Percentiles rank a stretch among this genome's conserved stretches.
These are phyloP conservation scores for Balansia obtecta DNA, from an alignment of 2,329 filamentous ascomycete genomes.

Conservation along the genomic window DNA sequence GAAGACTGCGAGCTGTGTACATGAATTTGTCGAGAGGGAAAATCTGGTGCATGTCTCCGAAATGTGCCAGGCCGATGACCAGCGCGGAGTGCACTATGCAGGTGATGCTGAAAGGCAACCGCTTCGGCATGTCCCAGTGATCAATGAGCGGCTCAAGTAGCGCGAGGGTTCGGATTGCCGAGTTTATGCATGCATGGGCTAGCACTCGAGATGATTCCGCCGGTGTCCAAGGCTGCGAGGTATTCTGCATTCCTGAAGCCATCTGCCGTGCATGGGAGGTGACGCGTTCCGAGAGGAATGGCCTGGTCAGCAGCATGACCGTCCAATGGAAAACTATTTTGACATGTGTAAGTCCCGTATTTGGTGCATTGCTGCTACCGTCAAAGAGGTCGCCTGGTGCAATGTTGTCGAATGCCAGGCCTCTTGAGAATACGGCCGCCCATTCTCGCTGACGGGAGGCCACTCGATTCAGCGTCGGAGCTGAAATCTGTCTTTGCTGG, in stretches of 20 bases:
- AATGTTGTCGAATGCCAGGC: slow-evolving; percentile 10
- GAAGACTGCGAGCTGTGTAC: slow-evolving; percentile 10
- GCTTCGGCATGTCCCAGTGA: slow-evolving; percentile 20
- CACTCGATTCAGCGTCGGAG: slow-evolving; percentile 12
- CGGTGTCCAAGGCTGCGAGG: neutral
- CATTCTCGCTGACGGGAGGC: slow-evolving; percentile 17
- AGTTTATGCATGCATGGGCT: slow-evolving; percentile 17
- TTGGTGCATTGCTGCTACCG: neutral
- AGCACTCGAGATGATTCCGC: slow-evolving; percentile 8
- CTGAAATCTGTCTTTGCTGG: slow-evolving; percentile 13
- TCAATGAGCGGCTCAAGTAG: slow-evolving; percentile 22
- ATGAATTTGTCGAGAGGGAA: slow-evolving; percentile 14
- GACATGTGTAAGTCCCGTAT: slow-evolving; percentile 11
- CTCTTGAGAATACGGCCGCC: slow-evolving; percentile 13
- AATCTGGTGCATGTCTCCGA: slow-evolving; percentile 25
- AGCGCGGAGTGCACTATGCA: slow-evolving; percentile 29
- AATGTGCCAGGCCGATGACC: slow-evolving; percentile 28
- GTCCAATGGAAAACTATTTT: slow-evolving; percentile 22
- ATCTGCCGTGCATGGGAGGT: slow-evolving; percentile 8
- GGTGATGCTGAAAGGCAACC: slow-evolving; percentile 29
- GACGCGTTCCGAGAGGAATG: slow-evolving; percentile 18
- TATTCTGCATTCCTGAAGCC: neutral
- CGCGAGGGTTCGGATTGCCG: slow-evolving; percentile 20
- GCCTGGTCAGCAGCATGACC: slow-evolving; percentile 20
- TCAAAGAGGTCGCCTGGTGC: neutral